A percentile compares a stretch with the other conserved stretches of the same genome.
These are phyloP conservation scores for Lathyrus tuberosus DNA, from an alignment of 306 rosid genomes.

Conservation along the genomic window DNA sequence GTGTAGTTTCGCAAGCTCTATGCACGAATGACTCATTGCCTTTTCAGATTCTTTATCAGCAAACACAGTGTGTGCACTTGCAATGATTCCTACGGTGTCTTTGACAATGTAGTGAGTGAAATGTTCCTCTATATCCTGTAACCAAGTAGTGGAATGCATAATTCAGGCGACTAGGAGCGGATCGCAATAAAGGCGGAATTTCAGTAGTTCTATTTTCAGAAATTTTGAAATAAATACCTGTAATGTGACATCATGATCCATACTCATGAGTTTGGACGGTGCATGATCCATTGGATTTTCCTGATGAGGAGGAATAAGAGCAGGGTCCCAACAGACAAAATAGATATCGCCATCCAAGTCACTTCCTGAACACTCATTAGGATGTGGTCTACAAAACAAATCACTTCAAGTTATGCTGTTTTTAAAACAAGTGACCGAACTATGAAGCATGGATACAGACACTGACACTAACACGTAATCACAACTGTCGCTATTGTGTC, in stretches of 20 bases:
- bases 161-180: background rate
- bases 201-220: background rate
- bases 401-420: background rate
- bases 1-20: constrained; percentile 68
- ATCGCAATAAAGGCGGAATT: background rate
- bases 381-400: constrained; percentile 68
- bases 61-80: constrained; percentile 77
- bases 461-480: too few species aligned
- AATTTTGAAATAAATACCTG: constrained; percentile 52
- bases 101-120: constrained; percentile 69
- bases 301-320: constrained; percentile 54
- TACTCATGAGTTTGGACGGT: constrained; percentile 43
- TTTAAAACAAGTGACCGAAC: background rate
- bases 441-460: too few species aligned
- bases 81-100: constrained; percentile 70
- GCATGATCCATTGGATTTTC: constrained; percentile 53
- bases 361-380: constrained; percentile 88
- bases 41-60: constrained; percentile 59
- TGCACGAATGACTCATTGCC: constrained; percentile 41
- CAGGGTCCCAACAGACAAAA: constrained; percentile 76
- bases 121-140: constrained; percentile 77
- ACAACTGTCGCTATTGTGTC: too few species aligned
- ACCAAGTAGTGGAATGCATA: constrained; percentile 10
- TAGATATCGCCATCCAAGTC: constrained; percentile 82
- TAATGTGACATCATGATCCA: constrained; percentile 71